Evolutionary conservation across 495 filamentous ascomycete genomes (phyloP).

Genomic region (Parachaetomium inaequale): DNA sequence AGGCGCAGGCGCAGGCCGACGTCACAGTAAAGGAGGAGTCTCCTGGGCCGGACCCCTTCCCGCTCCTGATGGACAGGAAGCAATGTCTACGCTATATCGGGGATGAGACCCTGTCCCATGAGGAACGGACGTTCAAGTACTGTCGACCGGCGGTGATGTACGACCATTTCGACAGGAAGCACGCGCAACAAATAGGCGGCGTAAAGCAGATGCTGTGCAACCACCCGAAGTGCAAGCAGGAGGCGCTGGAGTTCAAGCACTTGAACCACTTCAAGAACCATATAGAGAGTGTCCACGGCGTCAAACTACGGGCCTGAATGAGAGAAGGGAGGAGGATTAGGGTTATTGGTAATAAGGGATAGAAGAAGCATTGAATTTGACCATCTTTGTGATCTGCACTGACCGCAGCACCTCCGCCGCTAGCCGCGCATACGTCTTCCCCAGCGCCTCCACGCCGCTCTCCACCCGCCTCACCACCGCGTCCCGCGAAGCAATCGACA

Average conservation of each 20-base stretch:
- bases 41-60: constrained; percentile 10
- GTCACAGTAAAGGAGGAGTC: constrained; percentile 9
- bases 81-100: constrained; percentile 8
- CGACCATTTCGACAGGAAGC: constrained; percentile 11
- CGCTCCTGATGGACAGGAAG: constrained; percentile 8
- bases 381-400: too few relatives aligned
- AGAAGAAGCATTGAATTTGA: too few relatives aligned
- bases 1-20: constrained; percentile 5
- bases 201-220: constrained; percentile 6
- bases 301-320: background rate
- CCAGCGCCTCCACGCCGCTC: constrained; percentile 22
- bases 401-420: constrained; percentile 32
- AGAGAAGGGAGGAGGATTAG: too few relatives aligned
- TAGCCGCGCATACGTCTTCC: constrained; percentile 33
- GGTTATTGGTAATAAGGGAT: too few relatives aligned
- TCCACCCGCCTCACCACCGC: constrained; percentile 19
- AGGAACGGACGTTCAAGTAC: constrained; percentile 15
- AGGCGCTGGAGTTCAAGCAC: constrained; percentile 15
- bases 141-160: constrained; percentile 12
- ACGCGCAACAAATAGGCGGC: constrained; percentile 2
- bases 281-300: constrained; percentile 5
- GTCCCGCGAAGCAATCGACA: background rate
- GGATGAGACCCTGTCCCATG: constrained; percentile 3
- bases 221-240: constrained; percentile 11
- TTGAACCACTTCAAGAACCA: constrained; percentile 6